phyloP scores from a whole-genome alignment of 2,329 filamentous ascomycete species.

The Parastagonospora nodorum region DNA sequence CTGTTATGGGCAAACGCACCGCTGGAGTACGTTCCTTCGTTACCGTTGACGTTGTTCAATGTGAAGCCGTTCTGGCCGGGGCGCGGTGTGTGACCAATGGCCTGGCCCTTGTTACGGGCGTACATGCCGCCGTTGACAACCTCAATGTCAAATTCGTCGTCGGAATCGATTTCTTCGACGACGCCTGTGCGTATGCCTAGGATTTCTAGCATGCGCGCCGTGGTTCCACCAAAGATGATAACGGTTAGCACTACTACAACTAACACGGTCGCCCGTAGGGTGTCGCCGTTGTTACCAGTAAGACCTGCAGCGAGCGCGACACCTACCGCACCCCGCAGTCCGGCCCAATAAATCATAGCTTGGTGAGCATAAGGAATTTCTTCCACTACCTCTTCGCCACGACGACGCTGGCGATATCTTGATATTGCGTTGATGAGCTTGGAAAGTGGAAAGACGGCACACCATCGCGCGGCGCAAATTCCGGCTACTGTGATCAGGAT shows the following conservation, averaged over 20 bases:
- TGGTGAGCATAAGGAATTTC: constrained; percentile 95
- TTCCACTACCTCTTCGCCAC: constrained; percentile 70
- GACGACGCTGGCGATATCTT: constrained; percentile 78
- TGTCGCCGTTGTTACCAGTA: constrained; percentile 78
- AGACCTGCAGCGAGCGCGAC: constrained; percentile 91
- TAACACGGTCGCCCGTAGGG: constrained; percentile 90
- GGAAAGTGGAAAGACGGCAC: constrained; percentile 92
- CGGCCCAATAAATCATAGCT: constrained; percentile 99
- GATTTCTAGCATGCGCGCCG: constrained; percentile 96
- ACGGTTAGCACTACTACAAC: constrained; percentile 97
- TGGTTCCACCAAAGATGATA: constrained; percentile 98
- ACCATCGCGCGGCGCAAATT: constrained; percentile 90
- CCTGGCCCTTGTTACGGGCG: constrained; percentile 77
- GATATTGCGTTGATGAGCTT: constrained; percentile 91
- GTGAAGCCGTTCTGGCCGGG: constrained; percentile 59
- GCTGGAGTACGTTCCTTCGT: constrained; percentile 64
- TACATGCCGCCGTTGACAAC: constrained; percentile 69
- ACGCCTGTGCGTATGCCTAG: constrained; percentile 95
- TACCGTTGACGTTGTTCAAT: constrained; percentile 55
- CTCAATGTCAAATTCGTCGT: constrained; percentile 98
- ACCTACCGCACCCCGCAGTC: constrained; percentile 90
- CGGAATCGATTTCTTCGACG: constrained; percentile 94
- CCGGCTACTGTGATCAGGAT: constrained; percentile 91
- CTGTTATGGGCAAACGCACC: constrained; percentile 60
- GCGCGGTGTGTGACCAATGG: constrained; percentile 77